phyloP scores from a whole-genome alignment of 2,329 filamentous ascomycete genomes.

The Apiospora malaysiana region DNA sequence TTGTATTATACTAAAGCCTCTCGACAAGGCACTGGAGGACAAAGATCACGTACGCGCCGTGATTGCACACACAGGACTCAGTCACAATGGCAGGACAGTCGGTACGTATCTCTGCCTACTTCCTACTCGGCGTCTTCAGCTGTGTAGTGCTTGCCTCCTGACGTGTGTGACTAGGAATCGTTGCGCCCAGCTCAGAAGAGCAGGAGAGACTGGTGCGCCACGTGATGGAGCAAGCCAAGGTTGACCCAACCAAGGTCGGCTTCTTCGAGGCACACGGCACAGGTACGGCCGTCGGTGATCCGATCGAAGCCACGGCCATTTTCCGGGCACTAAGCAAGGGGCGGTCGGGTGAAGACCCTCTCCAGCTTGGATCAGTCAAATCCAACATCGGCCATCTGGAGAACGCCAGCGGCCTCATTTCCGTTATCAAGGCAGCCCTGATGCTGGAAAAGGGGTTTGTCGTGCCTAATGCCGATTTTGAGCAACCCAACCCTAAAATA shows the following conservation, averaged over 20 bases:
- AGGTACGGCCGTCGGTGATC: conserved; percentile 53
- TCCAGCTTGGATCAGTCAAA: conserved; percentile 45
- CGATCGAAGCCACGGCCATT: conserved; percentile 51
- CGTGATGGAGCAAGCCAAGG: conserved; percentile 31
- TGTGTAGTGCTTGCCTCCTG: conserved; percentile 37
- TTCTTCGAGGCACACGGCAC: conserved; percentile 54
- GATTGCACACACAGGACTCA: conserved; percentile 39
- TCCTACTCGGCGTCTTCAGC: conserved; percentile 45
- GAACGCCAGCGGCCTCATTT: conserved; percentile 40
- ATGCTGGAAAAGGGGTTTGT: conserved; percentile 50
- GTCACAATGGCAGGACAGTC: conserved; percentile 31
- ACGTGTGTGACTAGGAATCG: conserved; percentile 34
- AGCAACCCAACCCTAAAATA: conserved; percentile 40
- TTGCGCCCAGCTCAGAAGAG: conserved; percentile 37
- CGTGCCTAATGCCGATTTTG: conserved; percentile 49
- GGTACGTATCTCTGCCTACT: conserved; percentile 35
- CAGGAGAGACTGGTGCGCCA: conserved; percentile 37
- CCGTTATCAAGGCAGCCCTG: conserved; percentile 41
- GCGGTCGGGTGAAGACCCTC: conserved; percentile 30
- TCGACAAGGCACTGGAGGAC: conserved; percentile 40
- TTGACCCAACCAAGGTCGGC: conserved; percentile 29
- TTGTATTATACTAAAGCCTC: conserved; percentile 41
- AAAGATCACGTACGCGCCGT: conserved; percentile 43
- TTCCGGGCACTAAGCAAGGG: conserved; percentile 38
- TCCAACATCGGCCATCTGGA: conserved; percentile 46